These are phyloP conservation scores for Fraxinus latifolia DNA, from an alignment of 305 asterid species.

Conservation along the genomic window DNA sequence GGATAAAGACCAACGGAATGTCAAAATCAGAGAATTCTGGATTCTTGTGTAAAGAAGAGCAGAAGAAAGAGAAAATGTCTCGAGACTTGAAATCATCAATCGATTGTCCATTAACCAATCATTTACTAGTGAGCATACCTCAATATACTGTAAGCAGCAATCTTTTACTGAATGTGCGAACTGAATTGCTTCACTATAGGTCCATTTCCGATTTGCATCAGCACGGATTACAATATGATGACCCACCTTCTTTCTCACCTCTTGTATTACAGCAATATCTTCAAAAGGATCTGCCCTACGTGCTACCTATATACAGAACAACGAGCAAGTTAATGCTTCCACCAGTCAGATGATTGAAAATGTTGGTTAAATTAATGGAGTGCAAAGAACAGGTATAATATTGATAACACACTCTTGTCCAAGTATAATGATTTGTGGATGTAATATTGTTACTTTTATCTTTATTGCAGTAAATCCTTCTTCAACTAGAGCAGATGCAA, in stretches of 20 bases:
- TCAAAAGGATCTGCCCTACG: constrained; percentile 67
- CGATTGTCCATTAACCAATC: background rate
- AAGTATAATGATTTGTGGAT: background rate
- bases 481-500: constrained; percentile 61
- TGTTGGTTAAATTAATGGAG: background rate
- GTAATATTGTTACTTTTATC: constrained; percentile 51
- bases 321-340: constrained; percentile 3
- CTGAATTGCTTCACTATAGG: constrained; percentile 61
- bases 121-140: constrained; percentile 45
- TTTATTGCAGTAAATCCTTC: constrained; percentile 88
- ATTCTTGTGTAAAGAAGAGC: background rate
- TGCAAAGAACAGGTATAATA: background rate
- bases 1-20: background rate
- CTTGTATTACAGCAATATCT: constrained; percentile 75
- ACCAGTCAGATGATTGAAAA: constrained; percentile 7
- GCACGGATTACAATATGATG: constrained; percentile 63
- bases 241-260: constrained; percentile 79
- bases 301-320: constrained; percentile 57
- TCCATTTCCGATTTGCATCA: constrained; percentile 90
- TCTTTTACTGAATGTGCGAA: constrained; percentile 68
- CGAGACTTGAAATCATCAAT: constrained; percentile 10
- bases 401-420: background rate
- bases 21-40: background rate
- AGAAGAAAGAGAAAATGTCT: background rate
- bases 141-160: constrained; percentile 78